Percentiles rank a stretch among this genome's conserved stretches.
Evolutionary conservation across 2,329 filamentous ascomycete genomes (phyloP).

Genomic region (Cucurbitaria berberidis): DNA sequence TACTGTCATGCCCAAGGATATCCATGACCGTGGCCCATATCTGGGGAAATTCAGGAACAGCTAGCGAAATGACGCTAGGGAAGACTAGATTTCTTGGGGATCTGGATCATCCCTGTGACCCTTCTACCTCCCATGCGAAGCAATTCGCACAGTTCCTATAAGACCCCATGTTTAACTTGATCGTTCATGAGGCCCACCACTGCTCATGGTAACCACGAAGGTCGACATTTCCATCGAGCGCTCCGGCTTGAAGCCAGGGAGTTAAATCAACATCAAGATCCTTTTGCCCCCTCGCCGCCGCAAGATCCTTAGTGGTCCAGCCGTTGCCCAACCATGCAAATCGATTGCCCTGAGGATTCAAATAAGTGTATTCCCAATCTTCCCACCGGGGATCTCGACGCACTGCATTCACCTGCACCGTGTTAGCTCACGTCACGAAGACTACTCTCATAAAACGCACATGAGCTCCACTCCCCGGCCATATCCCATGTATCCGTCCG

Average conservation of each 20-base stretch:
- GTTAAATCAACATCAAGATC: constrained; percentile 63
- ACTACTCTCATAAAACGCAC: not conserved
- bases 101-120: not conserved
- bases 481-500: constrained; percentile 67
- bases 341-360: constrained; percentile 52
- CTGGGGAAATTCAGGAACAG: not conserved
- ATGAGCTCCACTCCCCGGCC: constrained; percentile 65
- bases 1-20: not conserved
- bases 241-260: constrained; percentile 60
- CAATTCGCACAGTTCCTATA: not conserved
- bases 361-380: constrained; percentile 60
- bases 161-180: not conserved
- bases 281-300: constrained; percentile 22
- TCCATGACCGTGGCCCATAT: not conserved
- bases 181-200: constrained; percentile 56
- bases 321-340: constrained; percentile 71
- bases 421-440: not conserved
- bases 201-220: constrained; percentile 67
- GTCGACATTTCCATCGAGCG: constrained; percentile 59
- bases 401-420: constrained; percentile 61
- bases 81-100: not conserved
- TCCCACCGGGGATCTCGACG: constrained; percentile 62
- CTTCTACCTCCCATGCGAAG: not conserved
- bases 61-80: not conserved
- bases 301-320: constrained; percentile 62